Conservation (phyloP, 495 filamentous ascomycete genomes). For the Collariella sp. region DNA sequence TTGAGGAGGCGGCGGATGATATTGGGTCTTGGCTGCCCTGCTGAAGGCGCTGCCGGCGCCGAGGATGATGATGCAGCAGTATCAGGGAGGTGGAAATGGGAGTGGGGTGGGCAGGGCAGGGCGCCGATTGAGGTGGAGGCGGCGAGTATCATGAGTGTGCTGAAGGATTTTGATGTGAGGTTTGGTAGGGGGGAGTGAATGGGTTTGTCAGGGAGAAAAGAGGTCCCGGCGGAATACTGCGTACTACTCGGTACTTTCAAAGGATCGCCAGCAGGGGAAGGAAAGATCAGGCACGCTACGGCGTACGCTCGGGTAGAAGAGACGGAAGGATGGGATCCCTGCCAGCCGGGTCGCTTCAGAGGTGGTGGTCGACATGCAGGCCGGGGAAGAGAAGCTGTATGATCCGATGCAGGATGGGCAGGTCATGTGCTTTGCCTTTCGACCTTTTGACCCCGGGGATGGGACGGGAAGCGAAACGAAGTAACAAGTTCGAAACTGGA, state of each 20-base stretch:
- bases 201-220: no score
- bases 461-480: background rate
- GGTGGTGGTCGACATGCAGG: background rate
- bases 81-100: constrained; percentile 2
- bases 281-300: background rate
- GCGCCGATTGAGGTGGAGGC: constrained; percentile 74
- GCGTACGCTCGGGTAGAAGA: no score
- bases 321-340: background rate
- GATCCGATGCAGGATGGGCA: constrained; percentile 15
- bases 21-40: constrained; percentile 65
- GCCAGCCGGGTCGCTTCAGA: no score
- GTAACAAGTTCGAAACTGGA: background rate
- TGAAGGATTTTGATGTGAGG: constrained; percentile 73
- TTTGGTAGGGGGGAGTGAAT: constrained; percentile 46
- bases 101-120: constrained; percentile 26
- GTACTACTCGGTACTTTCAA: no score
- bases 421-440: constrained; percentile 17
- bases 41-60: constrained; percentile 50
- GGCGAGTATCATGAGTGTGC: constrained; percentile 75
- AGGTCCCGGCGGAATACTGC: no score
- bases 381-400: constrained; percentile 7
- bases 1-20: constrained; percentile 65
- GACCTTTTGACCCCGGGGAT: background rate
- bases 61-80: no score
- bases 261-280: no score